Evolutionary conservation across 139 green algal genomes (phyloP), one percentile per base, ranked within the genome.

Genomic region (Volvox africanus): DNA sequence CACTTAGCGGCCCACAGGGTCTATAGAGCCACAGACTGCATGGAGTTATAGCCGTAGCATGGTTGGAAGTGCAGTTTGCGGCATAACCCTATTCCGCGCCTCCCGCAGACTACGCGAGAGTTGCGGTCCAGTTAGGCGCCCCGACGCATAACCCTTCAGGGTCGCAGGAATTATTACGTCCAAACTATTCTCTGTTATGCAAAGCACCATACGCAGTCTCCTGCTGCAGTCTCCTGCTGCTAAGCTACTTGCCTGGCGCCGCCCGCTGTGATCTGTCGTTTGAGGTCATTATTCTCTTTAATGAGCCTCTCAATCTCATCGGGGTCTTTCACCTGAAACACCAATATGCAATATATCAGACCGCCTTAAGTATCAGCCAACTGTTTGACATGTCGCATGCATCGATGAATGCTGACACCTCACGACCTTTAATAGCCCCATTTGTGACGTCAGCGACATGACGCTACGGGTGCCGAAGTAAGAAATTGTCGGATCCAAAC

Each of bases 211-310:
- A 55, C 3, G 65, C 65, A 24, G 24, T 11, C 65, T 73, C 21
- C 65, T 73, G n/a, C n/a, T n/a, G n/a, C n/a, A n/a, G n/a, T n/a
- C n/a, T n/a, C n/a, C n/a, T 73, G 65, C 65, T 73, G 21, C 65
- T 12, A 73, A 28, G 24, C 21, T 73, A 76, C 84, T 71, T 37
- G 24, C 86, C 73, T 90, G 73, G 30, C 71, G 55, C 86, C 86
- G 16, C 85, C 82, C 17, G 76, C 87, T 1, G 91, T 26, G 28
- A 93, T 75, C 68, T 93, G 91, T 0, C 86, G 89, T 76, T 95
- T 95, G 13, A 95, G 82, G 12, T 93, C 93, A 36, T 92, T 82
- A 86, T 95, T 95, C 44, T 95, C 93, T 37, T 86, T 71, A 6
- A 93, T 85, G 13, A 95, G 84, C 35, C 88, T 55, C 19, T 92